Evolutionary conservation across 2,329 filamentous ascomycete species (phyloP).

Genomic region (Pleurostoma richardsiae): DNA sequence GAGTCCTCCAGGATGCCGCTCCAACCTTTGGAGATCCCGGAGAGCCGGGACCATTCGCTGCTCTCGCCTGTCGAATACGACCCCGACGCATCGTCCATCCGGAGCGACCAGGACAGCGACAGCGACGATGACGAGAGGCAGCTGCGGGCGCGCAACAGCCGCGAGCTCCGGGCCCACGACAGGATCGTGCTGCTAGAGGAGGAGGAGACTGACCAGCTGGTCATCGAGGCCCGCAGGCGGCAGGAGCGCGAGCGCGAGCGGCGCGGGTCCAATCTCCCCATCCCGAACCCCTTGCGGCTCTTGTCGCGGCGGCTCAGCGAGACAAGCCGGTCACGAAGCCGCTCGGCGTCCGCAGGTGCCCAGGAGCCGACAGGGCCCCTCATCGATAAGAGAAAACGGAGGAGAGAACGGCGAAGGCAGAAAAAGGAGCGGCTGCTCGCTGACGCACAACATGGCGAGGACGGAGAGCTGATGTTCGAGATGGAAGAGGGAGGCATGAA

Average conservation of each 20-base stretch:
- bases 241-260: conserved; percentile 44
- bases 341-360: conserved; percentile 24
- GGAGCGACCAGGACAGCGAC: conserved; percentile 69
- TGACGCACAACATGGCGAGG: conserved; percentile 57
- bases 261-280: conserved; percentile 41
- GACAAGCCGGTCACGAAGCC: conserved; percentile 25
- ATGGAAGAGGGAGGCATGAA: conserved; percentile 78
- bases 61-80: conserved; percentile 63
- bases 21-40: not conserved
- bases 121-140: conserved; percentile 71
- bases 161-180: conserved; percentile 66
- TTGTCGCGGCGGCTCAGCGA: conserved; percentile 33
- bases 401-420: conserved; percentile 44
- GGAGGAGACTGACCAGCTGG: conserved; percentile 61
- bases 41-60: conserved; percentile 32
- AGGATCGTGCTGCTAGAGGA: conserved; percentile 69
- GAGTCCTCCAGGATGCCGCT: not conserved
- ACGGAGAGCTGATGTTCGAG: conserved; percentile 78
- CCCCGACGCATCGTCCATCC: conserved; percentile 63
- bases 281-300: conserved; percentile 42
- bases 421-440: conserved; percentile 49
- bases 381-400: conserved; percentile 43
- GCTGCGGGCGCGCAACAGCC: conserved; percentile 59
- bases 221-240: conserved; percentile 44
- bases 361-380: conserved; percentile 41